Evolutionary conservation across 306 rosid genomes (phyloP), one percentile per base, ranked within the genome.

Genomic region (Malus sieversii): DNA sequence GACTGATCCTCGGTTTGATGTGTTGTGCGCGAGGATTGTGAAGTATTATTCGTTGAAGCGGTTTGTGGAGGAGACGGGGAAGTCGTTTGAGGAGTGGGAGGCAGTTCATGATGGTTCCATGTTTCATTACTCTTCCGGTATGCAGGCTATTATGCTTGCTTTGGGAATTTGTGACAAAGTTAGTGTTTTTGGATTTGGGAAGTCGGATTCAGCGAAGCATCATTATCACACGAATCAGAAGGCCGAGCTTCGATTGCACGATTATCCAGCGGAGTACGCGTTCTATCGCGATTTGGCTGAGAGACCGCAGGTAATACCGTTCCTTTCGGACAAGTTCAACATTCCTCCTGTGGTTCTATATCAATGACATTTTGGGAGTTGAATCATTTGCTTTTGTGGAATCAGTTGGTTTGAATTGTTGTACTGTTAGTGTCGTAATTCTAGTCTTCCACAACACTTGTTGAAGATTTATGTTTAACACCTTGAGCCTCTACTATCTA

Each of bases 171-270:
- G 99, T 82, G 98, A 96, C 30, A 86, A 69, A 74, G 99, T 96
- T 40, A 84, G 93, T 68, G 62, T 96, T 7, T 89, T 86, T 85
- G 99, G 99, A 53, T 96, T 92, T 80, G 99, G 99, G 55, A 96
- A 96, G 78, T 84, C 93, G 4, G 25, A 81, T 61, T 83, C 86
- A 29, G 91, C 99, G 29, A 96, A 85, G 74, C 99, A 96, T 75
- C 99, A 96, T 76, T 96, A 96, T 73, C 99, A 96, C 40, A 89
- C 98, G 3, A 96, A 89, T 74, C 99, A 96, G 85, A 96, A 92
- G 81, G 85, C 82, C 48, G 99, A 96, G 85, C 91, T 96, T 77
- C 82, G 84, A n/a, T 77, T 96, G 83, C 99, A 96, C 64, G 98
- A 96, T 68, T 96, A 96, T 78, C 96, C 88, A 81, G 99, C 98